Evolutionary conservation across 306 rosid species (phyloP).

Genomic region (Lathyrus tuberosus): DNA sequence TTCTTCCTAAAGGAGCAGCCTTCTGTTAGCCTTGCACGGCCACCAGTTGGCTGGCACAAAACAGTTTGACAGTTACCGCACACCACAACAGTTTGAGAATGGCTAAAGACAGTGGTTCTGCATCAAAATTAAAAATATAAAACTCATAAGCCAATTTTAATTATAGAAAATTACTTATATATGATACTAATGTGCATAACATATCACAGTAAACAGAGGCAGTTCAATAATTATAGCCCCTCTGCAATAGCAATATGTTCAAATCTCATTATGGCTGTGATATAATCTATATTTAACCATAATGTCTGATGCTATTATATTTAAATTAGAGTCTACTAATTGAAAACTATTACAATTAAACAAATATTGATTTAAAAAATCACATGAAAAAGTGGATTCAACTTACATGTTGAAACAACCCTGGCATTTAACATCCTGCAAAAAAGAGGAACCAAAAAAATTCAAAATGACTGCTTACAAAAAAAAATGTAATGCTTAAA

Average conservation of each 20-base stretch:
- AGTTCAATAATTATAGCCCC: too few species aligned
- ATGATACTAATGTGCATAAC: too few species aligned
- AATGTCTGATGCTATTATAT: too few species aligned
- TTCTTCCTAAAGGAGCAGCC: constrained; percentile 64
- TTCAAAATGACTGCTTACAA: too few species aligned
- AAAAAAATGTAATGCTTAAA: too few species aligned
- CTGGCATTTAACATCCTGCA: constrained; percentile 62
- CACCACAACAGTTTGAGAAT: constrained; percentile 58
- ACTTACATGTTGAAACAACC: constrained; percentile 66
- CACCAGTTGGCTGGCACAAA: constrained; percentile 60
- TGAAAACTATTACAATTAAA: too few species aligned
- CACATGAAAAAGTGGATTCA: neutral
- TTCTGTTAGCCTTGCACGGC: constrained; percentile 56
- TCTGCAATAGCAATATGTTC: too few species aligned
- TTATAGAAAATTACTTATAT: too few species aligned
- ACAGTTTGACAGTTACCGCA: constrained; percentile 63
- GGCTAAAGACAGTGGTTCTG: constrained; percentile 64
- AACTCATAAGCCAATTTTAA: neutral
- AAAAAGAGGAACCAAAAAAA: neutral
- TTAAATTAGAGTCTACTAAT: too few species aligned
- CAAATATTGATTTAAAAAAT: neutral
- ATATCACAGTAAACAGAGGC: too few species aligned
- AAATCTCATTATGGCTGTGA: too few species aligned
- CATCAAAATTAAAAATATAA: neutral
- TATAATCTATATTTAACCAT: too few species aligned